A percentile compares a stretch with the other conserved stretches of the same genome.
These are phyloP conservation scores for Gossypium turneri DNA, from an alignment of 345 rosid species.

Conservation along the genomic window DNA sequence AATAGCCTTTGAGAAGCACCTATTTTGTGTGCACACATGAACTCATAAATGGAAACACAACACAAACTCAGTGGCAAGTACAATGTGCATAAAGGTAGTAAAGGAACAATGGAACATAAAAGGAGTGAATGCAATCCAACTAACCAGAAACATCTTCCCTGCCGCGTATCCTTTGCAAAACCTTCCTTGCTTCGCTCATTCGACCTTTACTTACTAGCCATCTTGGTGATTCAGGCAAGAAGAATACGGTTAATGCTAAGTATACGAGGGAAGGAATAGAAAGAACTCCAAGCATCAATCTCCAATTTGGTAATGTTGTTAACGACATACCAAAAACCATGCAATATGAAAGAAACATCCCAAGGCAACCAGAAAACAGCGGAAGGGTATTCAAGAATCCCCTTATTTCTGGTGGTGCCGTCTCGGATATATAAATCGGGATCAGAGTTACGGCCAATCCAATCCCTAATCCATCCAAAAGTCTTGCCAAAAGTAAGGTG, in stretches of 20 bases:
- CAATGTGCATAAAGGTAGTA: not conserved
- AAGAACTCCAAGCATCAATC: slow-evolving; percentile 95
- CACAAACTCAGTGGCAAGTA: slow-evolving; percentile 5
- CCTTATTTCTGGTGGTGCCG: slow-evolving; percentile 91
- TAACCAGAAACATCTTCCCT: slow-evolving; percentile 90
- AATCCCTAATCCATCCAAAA: slow-evolving; percentile 87
- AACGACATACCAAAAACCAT: slow-evolving; percentile 92
- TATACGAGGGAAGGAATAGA: slow-evolving; percentile 72
- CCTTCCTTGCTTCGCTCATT: slow-evolving; percentile 88
- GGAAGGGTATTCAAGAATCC: slow-evolving; percentile 89
- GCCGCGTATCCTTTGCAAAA: slow-evolving; percentile 69
- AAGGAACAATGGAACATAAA: not conserved
- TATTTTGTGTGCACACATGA: not conserved
- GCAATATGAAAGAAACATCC: slow-evolving; percentile 86
- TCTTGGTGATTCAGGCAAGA: slow-evolving; percentile 94
- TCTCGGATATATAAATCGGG: slow-evolving; percentile 94
- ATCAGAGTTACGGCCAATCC: slow-evolving; percentile 85
- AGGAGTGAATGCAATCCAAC: slow-evolving; percentile 20
- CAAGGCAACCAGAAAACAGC: slow-evolving; percentile 83
- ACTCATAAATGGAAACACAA: not conserved
- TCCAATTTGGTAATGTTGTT: slow-evolving; percentile 71
- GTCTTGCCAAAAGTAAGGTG: slow-evolving; percentile 74
- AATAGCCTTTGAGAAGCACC: not conserved
- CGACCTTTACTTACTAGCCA: slow-evolving; percentile 97
- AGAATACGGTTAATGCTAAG: slow-evolving; percentile 53